A percentile compares a stretch with the other conserved stretches of the same genome.
phyloP scores from a whole-genome alignment of 352 stramenopile genomes.

The Phytophthora sojae region DNA sequence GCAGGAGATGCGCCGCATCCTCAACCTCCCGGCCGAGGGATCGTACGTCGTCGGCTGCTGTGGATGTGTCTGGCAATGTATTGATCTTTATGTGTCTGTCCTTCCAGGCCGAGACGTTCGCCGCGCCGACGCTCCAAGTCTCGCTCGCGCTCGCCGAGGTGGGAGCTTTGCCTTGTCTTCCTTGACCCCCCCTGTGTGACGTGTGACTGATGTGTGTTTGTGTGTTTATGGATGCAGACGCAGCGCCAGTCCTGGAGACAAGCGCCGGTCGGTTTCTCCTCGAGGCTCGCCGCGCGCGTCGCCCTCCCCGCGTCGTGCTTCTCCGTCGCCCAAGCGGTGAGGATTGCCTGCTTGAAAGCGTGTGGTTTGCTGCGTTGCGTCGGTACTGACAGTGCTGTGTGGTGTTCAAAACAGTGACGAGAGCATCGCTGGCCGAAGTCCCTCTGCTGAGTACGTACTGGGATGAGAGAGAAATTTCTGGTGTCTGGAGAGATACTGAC shows the following conservation, averaged over 20 bases:
- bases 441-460: conserved; percentile 28
- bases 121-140: conserved; percentile 36
- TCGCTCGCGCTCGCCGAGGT: conserved; percentile 36
- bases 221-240: conserved; percentile 10
- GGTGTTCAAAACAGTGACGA: conserved; percentile 7
- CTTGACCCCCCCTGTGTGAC: background rate
- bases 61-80: background rate
- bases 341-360: background rate
- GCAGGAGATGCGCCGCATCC: conserved; percentile 69
- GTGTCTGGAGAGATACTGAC: conserved; percentile 1
- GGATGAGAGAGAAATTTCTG: background rate
- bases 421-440: conserved; percentile 22
- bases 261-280: conserved; percentile 24
- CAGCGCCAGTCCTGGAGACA: conserved; percentile 29
- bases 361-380: background rate
- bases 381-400: background rate
- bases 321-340: conserved; percentile 35
- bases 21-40: conserved; percentile 28
- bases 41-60: conserved; percentile 16
- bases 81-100: background rate
- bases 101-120: conserved; percentile 22
- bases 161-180: background rate
- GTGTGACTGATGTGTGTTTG: background rate
- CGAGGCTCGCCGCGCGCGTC: conserved; percentile 20
- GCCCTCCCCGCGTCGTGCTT: conserved; percentile 25